Evolutionary conservation across 2,329 filamentous ascomycete genomes (phyloP), one percentile per base, ranked within the genome.

Genomic region (Penicillium sp.): DNA sequence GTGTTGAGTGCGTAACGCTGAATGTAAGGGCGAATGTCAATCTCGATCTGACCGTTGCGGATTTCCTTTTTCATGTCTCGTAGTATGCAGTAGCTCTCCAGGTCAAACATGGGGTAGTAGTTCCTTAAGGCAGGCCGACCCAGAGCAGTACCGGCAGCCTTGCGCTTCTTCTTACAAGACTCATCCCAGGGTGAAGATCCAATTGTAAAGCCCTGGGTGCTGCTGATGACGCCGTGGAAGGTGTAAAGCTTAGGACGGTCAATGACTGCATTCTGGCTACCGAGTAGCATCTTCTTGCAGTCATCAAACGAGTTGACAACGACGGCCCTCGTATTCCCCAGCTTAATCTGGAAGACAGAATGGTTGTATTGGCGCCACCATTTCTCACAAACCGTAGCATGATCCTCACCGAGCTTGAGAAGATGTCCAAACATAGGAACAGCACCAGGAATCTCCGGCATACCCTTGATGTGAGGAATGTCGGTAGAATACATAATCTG

Each of bases 131-230:
- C 84, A 0, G 88, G 87, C 0, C 87, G 80, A 66, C 90, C 89
- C 8, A 92, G 78, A 0, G 89, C 88, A 0, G 87, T 89, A 3
- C 86, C 88, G 2, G 88, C 88, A 0, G 86, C 88, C 71, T 89
- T 90, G 56, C 89, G 82, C 32, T 87, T 82, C 45, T 81, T 80
- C 69, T 90, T 91, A 72, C 87, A 89, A 2, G 85, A 89, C 32
- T 89, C 87, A 52, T 90, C 87, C 85, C 88, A 92, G 0, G 89
- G 89, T 0, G 86, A 89, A 0, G 88, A 89, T 0, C 89, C 89
- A 51, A 92, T 90, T 0, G 88, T 91, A 70, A 89, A 88, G 10
- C 87, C 88, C 61, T 89, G 85, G 0, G 86, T 88, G 10, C 80
- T 83, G 14, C 87, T 89, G 8, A 90, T 85, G 1, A 90, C 85